Evolutionary conservation across 441 rosid species (phyloP), one percentile per base, ranked within the genome.

Genomic region (Erodium texanum): DNA sequence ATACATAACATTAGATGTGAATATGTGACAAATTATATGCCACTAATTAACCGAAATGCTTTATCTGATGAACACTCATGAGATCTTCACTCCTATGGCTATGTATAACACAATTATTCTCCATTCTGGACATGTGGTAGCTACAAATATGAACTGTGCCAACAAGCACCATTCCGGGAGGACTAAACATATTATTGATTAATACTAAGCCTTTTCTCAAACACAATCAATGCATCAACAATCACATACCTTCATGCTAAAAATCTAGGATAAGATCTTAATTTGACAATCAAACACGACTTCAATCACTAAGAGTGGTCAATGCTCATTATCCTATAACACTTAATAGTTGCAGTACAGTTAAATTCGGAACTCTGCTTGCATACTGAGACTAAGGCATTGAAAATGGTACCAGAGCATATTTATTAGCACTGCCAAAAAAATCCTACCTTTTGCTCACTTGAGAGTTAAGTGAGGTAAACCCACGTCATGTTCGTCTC

Each of bases 1-100:
- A 65, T 20, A 29, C 20, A 65, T 22, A 71, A 5, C 24, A 38
- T 61, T 23, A 61, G 34, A 59, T 59, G 63, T 24, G 64, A 61
- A 9, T 15, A 48, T 15, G 18, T 48, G 20, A 48, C 4, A 8
- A 24, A 23, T 12, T 61, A 23, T 24, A 61, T 12, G 8, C 64
- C 64, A 61, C 34, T n/a, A 61, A 12, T 11, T 23, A 58, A 12
- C 64, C 24, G 20, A 61, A 61, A 15, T 23, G 32, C 64, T 61
- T 61, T 61, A 22, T 61, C 29, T 23, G 18, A 23, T 61, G 14
- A 23, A 22, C 27, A 59, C n/a, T 24, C 63, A 59, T 22, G n/a
- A 0, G 29, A 10, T 59, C 63, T 59, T 59, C 27, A 59, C 7
- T 59, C 63, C 12, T 5, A 58, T 6, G 15, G n/a, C n/a, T n/a